Percentiles rank a stretch among this genome's conserved stretches.
These are phyloP conservation scores for Blastomyces emzantsi DNA, from an alignment of 2,329 filamentous ascomycete species.

Conservation along the genomic window DNA sequence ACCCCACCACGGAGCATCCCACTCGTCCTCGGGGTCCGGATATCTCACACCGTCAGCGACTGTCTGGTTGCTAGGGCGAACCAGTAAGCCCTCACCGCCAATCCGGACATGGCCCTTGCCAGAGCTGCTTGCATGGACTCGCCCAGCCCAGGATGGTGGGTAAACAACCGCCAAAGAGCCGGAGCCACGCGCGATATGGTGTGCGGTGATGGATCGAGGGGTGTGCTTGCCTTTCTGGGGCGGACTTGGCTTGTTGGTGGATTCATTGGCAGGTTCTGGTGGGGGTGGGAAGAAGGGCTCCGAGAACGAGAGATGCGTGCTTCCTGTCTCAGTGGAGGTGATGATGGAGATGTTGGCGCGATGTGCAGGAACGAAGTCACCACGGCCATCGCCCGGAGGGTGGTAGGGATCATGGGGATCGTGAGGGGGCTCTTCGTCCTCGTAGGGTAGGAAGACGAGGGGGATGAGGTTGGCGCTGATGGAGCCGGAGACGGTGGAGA, in stretches of 20 bases:
- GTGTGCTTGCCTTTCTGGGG: neutral
- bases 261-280: neutral
- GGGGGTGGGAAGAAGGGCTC: constrained; percentile 16
- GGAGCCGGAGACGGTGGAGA: constrained; percentile 39
- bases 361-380: neutral
- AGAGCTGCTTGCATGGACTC: constrained; percentile 18
- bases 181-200: constrained; percentile 18
- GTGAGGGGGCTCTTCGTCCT: constrained; percentile 1
- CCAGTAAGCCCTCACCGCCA: constrained; percentile 20
- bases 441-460: constrained; percentile 16
- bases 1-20: constrained; percentile 19
- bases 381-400: neutral
- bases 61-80: constrained; percentile 13
- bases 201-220: constrained; percentile 9
- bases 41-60: constrained; percentile 14
- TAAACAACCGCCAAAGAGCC: constrained; percentile 24
- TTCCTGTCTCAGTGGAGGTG: constrained; percentile 16
- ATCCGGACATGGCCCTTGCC: constrained; percentile 15
- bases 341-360: constrained; percentile 14
- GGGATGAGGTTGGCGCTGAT: constrained; percentile 45
- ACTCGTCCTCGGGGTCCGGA: constrained; percentile 9
- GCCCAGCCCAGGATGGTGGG: constrained; percentile 25
- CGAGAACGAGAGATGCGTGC: constrained; percentile 16
- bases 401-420: neutral
- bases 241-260: neutral